Base-by-base conservation (phyloP, 2,329 filamentous ascomycete genomes). In the Cordyceps javanica region DNA sequence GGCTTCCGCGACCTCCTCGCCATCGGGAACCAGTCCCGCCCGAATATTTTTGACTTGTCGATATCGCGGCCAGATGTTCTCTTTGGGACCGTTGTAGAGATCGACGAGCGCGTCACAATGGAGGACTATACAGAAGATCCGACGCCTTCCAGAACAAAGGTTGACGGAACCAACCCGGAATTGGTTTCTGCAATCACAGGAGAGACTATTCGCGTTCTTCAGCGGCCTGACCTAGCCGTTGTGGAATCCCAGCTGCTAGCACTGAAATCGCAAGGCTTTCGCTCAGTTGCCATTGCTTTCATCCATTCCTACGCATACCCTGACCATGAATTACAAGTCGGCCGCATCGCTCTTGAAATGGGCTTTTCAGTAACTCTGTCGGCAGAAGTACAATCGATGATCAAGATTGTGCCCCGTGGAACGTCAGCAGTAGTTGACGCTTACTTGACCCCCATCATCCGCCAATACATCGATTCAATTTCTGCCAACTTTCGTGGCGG, bases 71-170 rank as follows among this genome's bases (percentile, higher is more conserved):
- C 87, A 0, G 84, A 87, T 50, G 82, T 88, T 10, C 75, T 91
- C 3, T 90, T 90, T 66, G 82, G 87, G 63, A 79, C 73, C 34
- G 87, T 90, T 0, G 74, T 90, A 2, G 88, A 91, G 69, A 79
- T 91, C n/a, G 84, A 89, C 55, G 88, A 91, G 72, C 76, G 88
- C 34, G 85, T 91, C 5, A 90, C 87, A 0, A 72, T 91, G 49
- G 87, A 90, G 62, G 86, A 89, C 61, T 90, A 88, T 62, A 83
- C 86, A 0, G 87, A 90, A 66, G 85, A 90, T 59, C 87, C 87
- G 0, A 75, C 81, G 41, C 61, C 64, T 0, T 82, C 82, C 0
- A 70, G 80, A 2, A 77, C 77, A 2, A 69, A 75, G 16, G 64
- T 70, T 5, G 59, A 62, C 21, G 61, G 62, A 14, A 67, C 79